Conservation (phyloP, 1,139 yeast genomes). For the Suhomyces terraborum region DNA sequence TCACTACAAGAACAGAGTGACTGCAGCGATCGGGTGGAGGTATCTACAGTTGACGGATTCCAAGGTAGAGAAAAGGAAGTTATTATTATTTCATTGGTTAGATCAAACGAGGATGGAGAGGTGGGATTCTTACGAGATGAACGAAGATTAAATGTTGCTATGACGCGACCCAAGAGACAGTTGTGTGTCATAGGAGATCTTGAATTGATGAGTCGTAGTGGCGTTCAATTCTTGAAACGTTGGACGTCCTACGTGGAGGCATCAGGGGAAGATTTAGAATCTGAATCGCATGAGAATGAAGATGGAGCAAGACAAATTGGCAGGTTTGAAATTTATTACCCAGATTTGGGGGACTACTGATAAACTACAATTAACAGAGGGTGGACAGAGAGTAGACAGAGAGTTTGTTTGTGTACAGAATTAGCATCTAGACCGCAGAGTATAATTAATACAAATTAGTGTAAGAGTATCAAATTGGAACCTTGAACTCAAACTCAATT, state of each 20-base stretch:
- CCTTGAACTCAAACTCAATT: too few relatives aligned
- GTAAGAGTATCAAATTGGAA: not conserved
- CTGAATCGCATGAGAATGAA: too few relatives aligned
- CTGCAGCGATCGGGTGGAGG: constrained; percentile 29
- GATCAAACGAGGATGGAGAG: constrained; percentile 51
- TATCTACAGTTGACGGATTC: constrained; percentile 51
- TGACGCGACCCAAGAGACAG: constrained; percentile 87
- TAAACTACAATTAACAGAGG: too few relatives aligned
- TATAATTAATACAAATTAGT: not conserved
- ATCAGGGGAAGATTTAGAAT: constrained; percentile 3
- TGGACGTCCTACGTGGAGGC: constrained; percentile 75
- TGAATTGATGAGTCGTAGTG: constrained; percentile 53
- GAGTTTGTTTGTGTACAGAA: too few relatives aligned
- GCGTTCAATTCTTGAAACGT: constrained; percentile 50
- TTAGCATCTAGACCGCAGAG: not conserved
- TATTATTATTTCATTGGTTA: constrained; percentile 60
- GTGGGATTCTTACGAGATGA: constrained; percentile 62
- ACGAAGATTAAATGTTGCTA: constrained; percentile 79
- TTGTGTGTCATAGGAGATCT: constrained; percentile 85
- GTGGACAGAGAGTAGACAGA: too few relatives aligned
- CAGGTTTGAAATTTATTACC: constrained; percentile 66
- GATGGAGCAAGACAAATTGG: too few relatives aligned
- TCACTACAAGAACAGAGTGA: constrained; percentile 31
- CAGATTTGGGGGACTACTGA: constrained; percentile 41
- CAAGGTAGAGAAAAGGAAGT: constrained; percentile 64